phyloP scores from a whole-genome alignment of 2,329 filamentous ascomycete genomes.

The Knoxdaviesia proteae region DNA sequence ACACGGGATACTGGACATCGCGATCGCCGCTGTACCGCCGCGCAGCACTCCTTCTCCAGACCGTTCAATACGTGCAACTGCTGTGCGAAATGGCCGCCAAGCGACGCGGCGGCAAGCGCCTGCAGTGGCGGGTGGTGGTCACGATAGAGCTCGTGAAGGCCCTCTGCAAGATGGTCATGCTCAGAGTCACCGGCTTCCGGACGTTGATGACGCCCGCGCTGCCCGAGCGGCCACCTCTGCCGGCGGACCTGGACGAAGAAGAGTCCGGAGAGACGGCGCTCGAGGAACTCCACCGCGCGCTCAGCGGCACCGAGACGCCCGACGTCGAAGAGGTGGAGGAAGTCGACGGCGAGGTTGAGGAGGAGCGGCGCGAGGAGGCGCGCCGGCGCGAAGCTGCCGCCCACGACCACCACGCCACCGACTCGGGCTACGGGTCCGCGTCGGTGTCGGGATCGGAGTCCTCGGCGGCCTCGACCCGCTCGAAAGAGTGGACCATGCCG shows the following conservation, averaged over 20 bases:
- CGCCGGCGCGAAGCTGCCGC: slow-evolving; percentile 5
- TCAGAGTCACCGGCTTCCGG: slow-evolving; percentile 65
- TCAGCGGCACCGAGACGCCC: slow-evolving; percentile 18
- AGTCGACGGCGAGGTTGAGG: no score
- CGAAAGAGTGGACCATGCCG: slow-evolving; percentile 74
- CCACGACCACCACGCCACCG: slow-evolving; percentile 4
- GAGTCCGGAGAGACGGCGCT: slow-evolving; percentile 21
- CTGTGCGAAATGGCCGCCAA: slow-evolving; percentile 97
- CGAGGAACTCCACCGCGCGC: slow-evolving; percentile 17
- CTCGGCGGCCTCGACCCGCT: slow-evolving; percentile 15
- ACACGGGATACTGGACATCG: slow-evolving; percentile 45
- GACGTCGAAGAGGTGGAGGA: slow-evolving; percentile 11
- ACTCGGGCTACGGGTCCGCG: neutral
- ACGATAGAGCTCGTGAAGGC: slow-evolving; percentile 74
- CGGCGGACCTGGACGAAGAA: slow-evolving; percentile 21
- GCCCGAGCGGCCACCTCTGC: slow-evolving; percentile 64
- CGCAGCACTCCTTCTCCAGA: slow-evolving; percentile 63
- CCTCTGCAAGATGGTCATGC: slow-evolving; percentile 56
- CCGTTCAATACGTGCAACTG: slow-evolving; percentile 86
- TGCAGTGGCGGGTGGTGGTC: slow-evolving; percentile 73
- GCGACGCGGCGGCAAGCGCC: slow-evolving; percentile 54
- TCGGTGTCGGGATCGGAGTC: slow-evolving; percentile 4
- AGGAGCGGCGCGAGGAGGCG: no score
- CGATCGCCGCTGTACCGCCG: slow-evolving; percentile 53
- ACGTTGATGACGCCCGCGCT: slow-evolving; percentile 67